Evolutionary conservation across 176 grass and related monocot species (phyloP).

Genomic region (maize (Zea mays)): Zm-B73-REFERENCE-NAM-5.0 NC_050099.1:54176001-54176500

Average conservation of each 20-base stretch:
- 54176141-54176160: constrained; percentile 1
- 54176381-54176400: neutral
- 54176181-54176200: constrained; percentile 59
- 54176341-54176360: too few species aligned
- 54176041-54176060: constrained; percentile 27
- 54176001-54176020: constrained; percentile 28
- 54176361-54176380: too few species aligned
- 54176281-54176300: neutral
- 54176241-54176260: constrained; percentile 45
- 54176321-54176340: too few species aligned
- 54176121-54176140: neutral
- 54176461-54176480: neutral
- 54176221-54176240: constrained; percentile 48
- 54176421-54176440: neutral
- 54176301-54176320: neutral
- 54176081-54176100: constrained; percentile 28
- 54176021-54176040: constrained; percentile 29
- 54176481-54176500: neutral
- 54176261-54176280: constrained; percentile 32
- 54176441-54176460: neutral
- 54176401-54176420: neutral
- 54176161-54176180: constrained; percentile 62
- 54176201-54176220: constrained; percentile 42
- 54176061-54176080: constrained; percentile 24
- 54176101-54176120: neutral